Evolutionary conservation across 306 rosid species (phyloP).

Genomic region (Pterocarpus santalinus): DNA sequence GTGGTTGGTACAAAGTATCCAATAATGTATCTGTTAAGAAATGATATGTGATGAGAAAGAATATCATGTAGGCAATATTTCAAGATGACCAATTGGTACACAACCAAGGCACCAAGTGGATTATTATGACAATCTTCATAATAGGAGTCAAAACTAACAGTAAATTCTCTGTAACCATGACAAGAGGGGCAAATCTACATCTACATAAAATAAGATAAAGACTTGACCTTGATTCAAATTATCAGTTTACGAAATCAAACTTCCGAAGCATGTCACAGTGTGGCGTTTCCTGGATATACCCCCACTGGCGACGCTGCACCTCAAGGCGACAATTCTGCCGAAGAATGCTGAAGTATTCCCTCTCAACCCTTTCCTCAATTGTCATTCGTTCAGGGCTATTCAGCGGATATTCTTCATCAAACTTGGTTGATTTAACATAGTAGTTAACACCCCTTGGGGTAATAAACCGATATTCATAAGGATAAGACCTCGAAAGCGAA

Average conservation of each 20-base stretch:
- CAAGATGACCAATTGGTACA: neutral
- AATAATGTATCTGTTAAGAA: neutral
- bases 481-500: slow-evolving; percentile 66
- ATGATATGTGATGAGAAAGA: neutral
- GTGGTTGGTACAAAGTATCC: neutral
- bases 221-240: slow-evolving; percentile 52
- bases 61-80: neutral
- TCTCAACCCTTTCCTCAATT: slow-evolving; percentile 72
- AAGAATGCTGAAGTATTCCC: slow-evolving; percentile 77
- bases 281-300: slow-evolving; percentile 86
- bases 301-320: slow-evolving; percentile 93
- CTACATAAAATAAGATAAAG: slow-evolving; percentile 41
- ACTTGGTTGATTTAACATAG: slow-evolving; percentile 78
- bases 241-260: slow-evolving; percentile 61
- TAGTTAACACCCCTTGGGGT: slow-evolving; percentile 82
- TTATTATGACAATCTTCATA: neutral
- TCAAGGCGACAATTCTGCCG: slow-evolving; percentile 83
- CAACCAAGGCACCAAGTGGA: neutral
- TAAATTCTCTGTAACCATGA: slow-evolving; percentile 26
- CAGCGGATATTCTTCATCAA: slow-evolving; percentile 71
- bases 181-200: slow-evolving; percentile 44
- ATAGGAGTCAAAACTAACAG: slow-evolving; percentile 2
- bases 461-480: slow-evolving; percentile 68
- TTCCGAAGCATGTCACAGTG: slow-evolving; percentile 82
- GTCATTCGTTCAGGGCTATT: slow-evolving; percentile 55